Percentiles rank a stretch among this genome's conserved stretches.
These are phyloP conservation scores for Termitomyces sp. DNA, from an alignment of 768 basidiomycete genomes.

Conservation along the genomic window DNA sequence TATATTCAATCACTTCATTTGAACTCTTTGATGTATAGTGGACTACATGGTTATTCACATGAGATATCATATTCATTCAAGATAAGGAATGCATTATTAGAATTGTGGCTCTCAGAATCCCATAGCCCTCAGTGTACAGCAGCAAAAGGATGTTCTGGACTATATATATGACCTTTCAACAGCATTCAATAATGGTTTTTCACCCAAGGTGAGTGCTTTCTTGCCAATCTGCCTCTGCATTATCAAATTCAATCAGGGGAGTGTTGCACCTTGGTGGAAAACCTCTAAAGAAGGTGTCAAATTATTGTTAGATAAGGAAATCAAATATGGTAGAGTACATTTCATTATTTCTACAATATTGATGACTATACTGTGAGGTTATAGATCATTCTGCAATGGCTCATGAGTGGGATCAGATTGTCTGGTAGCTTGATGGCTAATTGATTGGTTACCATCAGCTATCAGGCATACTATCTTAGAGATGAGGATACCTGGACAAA, in stretches of 20 bases:
- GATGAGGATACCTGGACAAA: conserved; percentile 70
- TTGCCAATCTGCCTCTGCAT: background rate
- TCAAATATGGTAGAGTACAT: conserved; percentile 56
- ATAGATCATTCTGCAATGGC: conserved; percentile 11
- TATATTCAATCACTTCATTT: background rate
- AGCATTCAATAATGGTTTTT: conserved; percentile 53
- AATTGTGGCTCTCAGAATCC: conserved; percentile 43
- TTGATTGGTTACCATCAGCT: conserved; percentile 23
- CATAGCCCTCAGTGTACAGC: conserved; percentile 48
- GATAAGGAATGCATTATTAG: background rate
- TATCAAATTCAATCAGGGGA: conserved; percentile 27
- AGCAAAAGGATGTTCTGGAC: conserved; percentile 68
- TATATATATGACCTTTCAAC: conserved; percentile 59
- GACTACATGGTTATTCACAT: conserved; percentile 68
- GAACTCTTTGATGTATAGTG: conserved; percentile 25
- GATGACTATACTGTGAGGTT: background rate
- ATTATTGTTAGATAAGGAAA: conserved; percentile 63
- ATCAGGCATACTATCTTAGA: conserved; percentile 63
- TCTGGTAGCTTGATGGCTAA: background rate
- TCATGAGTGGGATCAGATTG: conserved; percentile 12
- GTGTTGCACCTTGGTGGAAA: conserved; percentile 81
- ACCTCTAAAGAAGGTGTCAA: conserved; percentile 60
- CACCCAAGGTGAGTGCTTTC: conserved; percentile 36
- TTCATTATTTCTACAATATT: background rate
- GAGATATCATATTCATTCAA: conserved; percentile 31